A percentile compares a stretch with the other conserved stretches of the same genome.
Conservation (phyloP, 2,329 filamentous ascomycete genomes). For the Hypoxylon sp. region DNA sequence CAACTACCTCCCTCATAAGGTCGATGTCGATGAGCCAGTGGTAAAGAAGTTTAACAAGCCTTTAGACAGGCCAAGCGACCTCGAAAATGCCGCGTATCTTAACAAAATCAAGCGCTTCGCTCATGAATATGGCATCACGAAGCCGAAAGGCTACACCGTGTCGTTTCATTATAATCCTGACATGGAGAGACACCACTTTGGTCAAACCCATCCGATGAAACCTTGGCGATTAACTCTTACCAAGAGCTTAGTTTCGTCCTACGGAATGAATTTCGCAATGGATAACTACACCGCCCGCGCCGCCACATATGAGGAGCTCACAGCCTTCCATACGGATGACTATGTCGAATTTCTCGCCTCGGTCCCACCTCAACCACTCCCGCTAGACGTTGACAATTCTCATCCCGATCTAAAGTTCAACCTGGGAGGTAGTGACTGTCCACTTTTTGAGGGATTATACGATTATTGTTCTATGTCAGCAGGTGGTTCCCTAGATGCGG, state of each 20-base stretch:
- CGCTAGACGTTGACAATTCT: slow-evolving; percentile 75
- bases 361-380: slow-evolving; percentile 75
- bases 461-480: slow-evolving; percentile 96
- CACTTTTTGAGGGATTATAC: slow-evolving; percentile 95
- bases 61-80: slow-evolving; percentile 65
- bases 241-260: slow-evolving; percentile 93
- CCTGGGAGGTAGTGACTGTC: slow-evolving; percentile 91
- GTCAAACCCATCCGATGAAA: slow-evolving; percentile 98
- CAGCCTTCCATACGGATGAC: slow-evolving; percentile 87
- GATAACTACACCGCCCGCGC: slow-evolving; percentile 89
- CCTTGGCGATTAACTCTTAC: slow-evolving; percentile 96
- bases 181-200: slow-evolving; percentile 97
- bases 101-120: slow-evolving; percentile 71
- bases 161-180: slow-evolving; percentile 96
- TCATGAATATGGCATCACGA: slow-evolving; percentile 77
- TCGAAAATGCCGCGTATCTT: slow-evolving; percentile 70
- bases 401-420: slow-evolving; percentile 82
- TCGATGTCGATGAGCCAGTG: slow-evolving; percentile 65
- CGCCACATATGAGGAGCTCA: slow-evolving; percentile 89
- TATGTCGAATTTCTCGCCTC: slow-evolving; percentile 91
- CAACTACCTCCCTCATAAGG: slow-evolving; percentile 72
- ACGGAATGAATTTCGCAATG: slow-evolving; percentile 97
- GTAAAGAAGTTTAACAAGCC: slow-evolving; percentile 68
- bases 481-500: slow-evolving; percentile 90
- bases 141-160: slow-evolving; percentile 88